Evolutionary conservation across 2,329 filamentous ascomycete species (phyloP).

Genomic region (Trichoderma sp.): DNA sequence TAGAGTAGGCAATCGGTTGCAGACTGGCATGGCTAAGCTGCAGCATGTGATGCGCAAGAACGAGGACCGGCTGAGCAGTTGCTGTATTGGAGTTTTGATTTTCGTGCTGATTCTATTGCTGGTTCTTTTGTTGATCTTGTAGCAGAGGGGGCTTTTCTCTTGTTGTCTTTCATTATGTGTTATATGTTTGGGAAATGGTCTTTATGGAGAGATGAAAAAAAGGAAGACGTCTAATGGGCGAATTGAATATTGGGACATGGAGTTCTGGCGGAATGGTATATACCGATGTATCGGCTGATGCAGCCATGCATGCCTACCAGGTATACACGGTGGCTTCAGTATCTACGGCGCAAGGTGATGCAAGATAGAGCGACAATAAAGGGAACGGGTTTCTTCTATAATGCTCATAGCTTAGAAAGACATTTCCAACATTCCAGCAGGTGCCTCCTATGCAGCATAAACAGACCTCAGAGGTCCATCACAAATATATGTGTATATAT

Average conservation of each 20-base stretch:
- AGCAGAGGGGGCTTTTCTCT: conserved; percentile 17
- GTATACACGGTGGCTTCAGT: not conserved
- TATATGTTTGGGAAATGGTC: not conserved
- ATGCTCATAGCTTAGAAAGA: not conserved
- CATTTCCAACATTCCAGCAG: conserved; percentile 1
- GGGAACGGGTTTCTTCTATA: not conserved
- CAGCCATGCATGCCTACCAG: not conserved
- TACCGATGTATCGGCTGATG: not conserved
- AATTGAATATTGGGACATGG: not conserved
- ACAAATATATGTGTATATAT: conserved; percentile 3
- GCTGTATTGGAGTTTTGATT: conserved; percentile 86
- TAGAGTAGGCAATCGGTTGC: conserved; percentile 78
- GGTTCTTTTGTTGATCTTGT: conserved; percentile 68
- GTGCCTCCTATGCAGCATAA: not conserved
- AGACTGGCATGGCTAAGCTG: conserved; percentile 83
- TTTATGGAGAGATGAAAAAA: not conserved
- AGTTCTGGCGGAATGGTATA: not conserved
- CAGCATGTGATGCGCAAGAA: conserved; percentile 81
- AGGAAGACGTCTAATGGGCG: conserved; percentile 6
- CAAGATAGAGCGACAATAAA: not conserved
- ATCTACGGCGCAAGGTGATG: conserved; percentile 1
- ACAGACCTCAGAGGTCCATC: not conserved
- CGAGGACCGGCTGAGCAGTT: conserved; percentile 84
- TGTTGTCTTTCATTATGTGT: not conserved
- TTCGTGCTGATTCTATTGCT: conserved; percentile 83